A percentile compares a stretch with the other conserved stretches of the same genome.
Conservation (phyloP, 768 basidiomycete species). For the Collybiopsis confluens region DNA sequence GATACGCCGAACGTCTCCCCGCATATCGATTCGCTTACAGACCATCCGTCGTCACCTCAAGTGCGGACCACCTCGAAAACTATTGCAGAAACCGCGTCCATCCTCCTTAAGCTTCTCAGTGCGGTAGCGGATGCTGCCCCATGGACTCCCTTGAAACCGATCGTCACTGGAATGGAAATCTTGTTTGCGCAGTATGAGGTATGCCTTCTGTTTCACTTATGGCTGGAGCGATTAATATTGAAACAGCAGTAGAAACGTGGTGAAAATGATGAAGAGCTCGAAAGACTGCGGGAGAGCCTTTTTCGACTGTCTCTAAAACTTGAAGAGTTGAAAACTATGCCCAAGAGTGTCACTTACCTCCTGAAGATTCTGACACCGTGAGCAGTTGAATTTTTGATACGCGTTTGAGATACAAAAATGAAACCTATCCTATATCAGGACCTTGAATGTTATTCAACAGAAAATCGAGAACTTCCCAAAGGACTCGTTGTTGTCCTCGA, state of each 20-base stretch:
- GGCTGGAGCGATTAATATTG: neutral
- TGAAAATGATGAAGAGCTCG: neutral
- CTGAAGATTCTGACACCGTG: too few species aligned
- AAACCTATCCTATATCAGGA: neutral
- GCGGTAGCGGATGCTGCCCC: neutral
- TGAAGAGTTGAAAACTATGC: too few species aligned
- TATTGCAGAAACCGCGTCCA: neutral
- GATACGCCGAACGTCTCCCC: too few species aligned
- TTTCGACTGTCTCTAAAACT: too few species aligned
- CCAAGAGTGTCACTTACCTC: too few species aligned
- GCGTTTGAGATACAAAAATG: too few species aligned
- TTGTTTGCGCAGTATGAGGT: slow-evolving; percentile 6
- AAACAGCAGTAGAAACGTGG: neutral
- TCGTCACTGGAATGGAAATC: neutral
- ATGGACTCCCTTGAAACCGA: neutral
- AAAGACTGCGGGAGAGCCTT: neutral
- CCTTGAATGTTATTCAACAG: neutral
- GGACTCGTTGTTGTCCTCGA: neutral
- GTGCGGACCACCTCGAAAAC: neutral
- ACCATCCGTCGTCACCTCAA: neutral
- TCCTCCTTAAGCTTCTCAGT: neutral
- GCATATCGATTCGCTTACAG: neutral
- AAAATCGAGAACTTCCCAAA: neutral
- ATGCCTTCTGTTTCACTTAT: neutral
- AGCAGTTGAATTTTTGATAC: too few species aligned